A percentile compares a stretch with the other conserved stretches of the same genome.
These are phyloP conservation scores for Cephalotrichum gorgonifer DNA, from an alignment of 2,329 filamentous ascomycete genomes.

Conservation along the genomic window DNA sequence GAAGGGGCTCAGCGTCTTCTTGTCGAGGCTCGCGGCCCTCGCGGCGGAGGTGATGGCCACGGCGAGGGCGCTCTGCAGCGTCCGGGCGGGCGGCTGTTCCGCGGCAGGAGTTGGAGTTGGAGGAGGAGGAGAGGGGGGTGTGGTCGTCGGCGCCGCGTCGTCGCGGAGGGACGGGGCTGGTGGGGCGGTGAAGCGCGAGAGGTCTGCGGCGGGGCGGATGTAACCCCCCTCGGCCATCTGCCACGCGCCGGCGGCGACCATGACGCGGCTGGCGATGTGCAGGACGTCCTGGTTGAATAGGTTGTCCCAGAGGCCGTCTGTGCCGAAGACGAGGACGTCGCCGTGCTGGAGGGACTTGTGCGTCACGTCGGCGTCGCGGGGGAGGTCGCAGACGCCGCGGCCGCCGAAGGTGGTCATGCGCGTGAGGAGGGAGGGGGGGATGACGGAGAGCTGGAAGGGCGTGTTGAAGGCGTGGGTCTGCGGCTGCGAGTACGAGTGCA, in stretches of 20 bases:
- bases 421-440: slow-evolving; percentile 68
- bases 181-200: slow-evolving; percentile 39
- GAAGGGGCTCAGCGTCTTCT: slow-evolving; percentile 79
- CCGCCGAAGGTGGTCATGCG: slow-evolving; percentile 80
- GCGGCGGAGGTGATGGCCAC: slow-evolving; percentile 71
- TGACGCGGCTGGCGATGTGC: slow-evolving; percentile 63
- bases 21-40: slow-evolving; percentile 74
- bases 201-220: slow-evolving; percentile 50
- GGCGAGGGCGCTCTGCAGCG: slow-evolving; percentile 69
- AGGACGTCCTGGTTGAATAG: slow-evolving; percentile 85
- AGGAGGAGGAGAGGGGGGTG: too few relatives aligned
- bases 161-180: slow-evolving; percentile 26
- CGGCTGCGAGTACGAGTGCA: slow-evolving; percentile 71
- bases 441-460: slow-evolving; percentile 84
- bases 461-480: slow-evolving; percentile 98
- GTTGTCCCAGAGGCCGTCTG: slow-evolving; percentile 94
- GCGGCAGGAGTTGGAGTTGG: too few relatives aligned
- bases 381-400: slow-evolving; percentile 69
- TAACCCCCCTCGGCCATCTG: slow-evolving; percentile 46
- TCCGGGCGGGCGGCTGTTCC: slow-evolving; percentile 22
- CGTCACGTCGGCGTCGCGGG: slow-evolving; percentile 72
- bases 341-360: slow-evolving; percentile 73
- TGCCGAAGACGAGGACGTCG: slow-evolving; percentile 87
- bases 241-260: slow-evolving; percentile 71
- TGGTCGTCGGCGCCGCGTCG: slow-evolving; percentile 9